Evolutionary conservation across 768 basidiomycete species (phyloP).

Genomic region (Mrakia frigida): DNA sequence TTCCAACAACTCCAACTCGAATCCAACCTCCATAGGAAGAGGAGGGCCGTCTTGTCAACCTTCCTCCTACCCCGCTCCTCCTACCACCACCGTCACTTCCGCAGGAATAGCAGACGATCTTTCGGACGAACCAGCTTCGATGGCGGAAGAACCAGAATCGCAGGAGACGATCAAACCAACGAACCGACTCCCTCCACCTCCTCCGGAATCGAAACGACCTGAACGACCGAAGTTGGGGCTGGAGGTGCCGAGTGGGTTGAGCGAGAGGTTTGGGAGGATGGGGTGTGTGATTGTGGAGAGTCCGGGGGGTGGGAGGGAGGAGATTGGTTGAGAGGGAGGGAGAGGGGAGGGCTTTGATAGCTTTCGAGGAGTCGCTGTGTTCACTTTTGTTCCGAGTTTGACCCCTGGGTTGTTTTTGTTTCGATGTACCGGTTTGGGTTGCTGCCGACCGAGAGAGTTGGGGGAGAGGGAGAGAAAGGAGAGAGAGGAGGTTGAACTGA

Average conservation of each 20-base stretch:
- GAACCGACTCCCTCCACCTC: too few species aligned
- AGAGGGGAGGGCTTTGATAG: neutral
- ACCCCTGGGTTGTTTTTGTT: too few species aligned
- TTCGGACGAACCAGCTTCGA: slow-evolving; percentile 26
- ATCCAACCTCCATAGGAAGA: neutral
- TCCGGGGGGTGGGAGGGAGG: slow-evolving; percentile 26
- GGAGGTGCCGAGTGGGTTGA: neutral
- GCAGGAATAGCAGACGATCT: slow-evolving; percentile 6
- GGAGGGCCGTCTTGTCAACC: too few species aligned
- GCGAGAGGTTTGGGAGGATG: neutral
- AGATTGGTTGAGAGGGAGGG: slow-evolving; percentile 8
- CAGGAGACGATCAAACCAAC: neutral
- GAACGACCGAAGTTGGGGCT: neutral
- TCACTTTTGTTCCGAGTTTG: too few species aligned
- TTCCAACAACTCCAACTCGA: neutral
- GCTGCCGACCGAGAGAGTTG: too few species aligned
- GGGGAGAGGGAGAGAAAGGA: too few species aligned
- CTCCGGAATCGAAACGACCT: too few species aligned
- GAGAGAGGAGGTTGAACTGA: too few species aligned
- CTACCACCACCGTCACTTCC: too few species aligned
- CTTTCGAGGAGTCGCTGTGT: too few species aligned
- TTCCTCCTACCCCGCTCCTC: too few species aligned
- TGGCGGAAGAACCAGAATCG: slow-evolving; percentile 7
- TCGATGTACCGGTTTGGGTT: too few species aligned
- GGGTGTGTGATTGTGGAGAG: slow-evolving; percentile 25